Conservation (phyloP, 2,329 filamentous ascomycete species). For the Hawksworthiomyces lignivorus region DNA sequence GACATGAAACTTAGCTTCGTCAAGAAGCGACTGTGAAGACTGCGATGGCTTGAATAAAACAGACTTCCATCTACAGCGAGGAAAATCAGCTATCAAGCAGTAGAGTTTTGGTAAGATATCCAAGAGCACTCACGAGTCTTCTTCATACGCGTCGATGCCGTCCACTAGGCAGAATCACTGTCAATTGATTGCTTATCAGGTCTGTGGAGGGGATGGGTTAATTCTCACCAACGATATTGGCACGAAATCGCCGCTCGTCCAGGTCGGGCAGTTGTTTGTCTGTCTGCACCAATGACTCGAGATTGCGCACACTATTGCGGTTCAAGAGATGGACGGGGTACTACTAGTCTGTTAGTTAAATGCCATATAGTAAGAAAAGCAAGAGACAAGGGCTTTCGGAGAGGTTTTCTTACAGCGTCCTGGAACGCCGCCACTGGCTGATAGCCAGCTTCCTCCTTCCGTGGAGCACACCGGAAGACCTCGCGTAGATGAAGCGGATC, state of each 20-base stretch:
- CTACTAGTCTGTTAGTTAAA: conserved; percentile 28
- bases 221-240: conserved; percentile 64
- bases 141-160: conserved; percentile 55
- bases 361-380: not conserved
- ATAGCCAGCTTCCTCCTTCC: conserved; percentile 50
- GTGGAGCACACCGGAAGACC: conserved; percentile 54
- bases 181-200: no score
- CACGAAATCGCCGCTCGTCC: conserved; percentile 57
- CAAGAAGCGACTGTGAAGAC: conserved; percentile 35
- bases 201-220: no score
- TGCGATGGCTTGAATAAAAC: conserved; percentile 44
- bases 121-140: conserved; percentile 39
- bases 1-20: conserved; percentile 39
- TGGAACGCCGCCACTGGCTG: conserved; percentile 61
- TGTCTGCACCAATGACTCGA: conserved; percentile 49
- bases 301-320: conserved; percentile 53
- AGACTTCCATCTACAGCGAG: conserved; percentile 47
- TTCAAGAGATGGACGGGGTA: conserved; percentile 65
- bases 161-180: no score
- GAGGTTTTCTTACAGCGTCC: conserved; percentile 61
- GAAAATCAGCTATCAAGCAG: no score
- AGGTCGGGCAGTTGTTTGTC: conserved; percentile 42
- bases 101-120: no score
- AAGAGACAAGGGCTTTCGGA: conserved; percentile 25
- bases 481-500: conserved; percentile 51